Evolutionary conservation across 805 yeast species (phyloP).

Genomic region (Candida chilensis): DNA sequence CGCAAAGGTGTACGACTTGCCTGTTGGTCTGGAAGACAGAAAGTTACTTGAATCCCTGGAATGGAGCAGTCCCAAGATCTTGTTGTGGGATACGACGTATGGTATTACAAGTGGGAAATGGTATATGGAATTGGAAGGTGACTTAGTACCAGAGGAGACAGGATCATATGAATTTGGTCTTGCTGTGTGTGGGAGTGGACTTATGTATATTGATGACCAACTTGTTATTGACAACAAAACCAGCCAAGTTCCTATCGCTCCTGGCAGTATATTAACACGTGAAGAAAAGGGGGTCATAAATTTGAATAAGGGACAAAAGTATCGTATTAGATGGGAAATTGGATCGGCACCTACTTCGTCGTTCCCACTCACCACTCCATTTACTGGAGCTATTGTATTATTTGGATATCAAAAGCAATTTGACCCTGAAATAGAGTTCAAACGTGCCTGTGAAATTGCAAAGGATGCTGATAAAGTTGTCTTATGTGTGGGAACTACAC

Average conservation of each 20-base stretch:
- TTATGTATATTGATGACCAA: conserved; percentile 40
- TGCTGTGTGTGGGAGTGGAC: conserved; percentile 44
- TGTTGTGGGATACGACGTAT: conserved; percentile 11
- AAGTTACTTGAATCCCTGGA: conserved; percentile 14
- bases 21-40: conserved; percentile 11
- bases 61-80: conserved; percentile 7
- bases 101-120: conserved; percentile 12
- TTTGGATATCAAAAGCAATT: conserved; percentile 5
- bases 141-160: conserved; percentile 34
- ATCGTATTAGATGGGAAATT: conserved; percentile 37
- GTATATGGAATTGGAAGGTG: conserved; percentile 34
- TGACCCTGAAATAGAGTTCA: conserved; percentile 10
- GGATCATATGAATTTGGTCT: conserved; percentile 45
- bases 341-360: conserved; percentile 37
- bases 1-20: conserved; percentile 14
- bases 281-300: conserved; percentile 31
- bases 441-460: conserved; percentile 39
- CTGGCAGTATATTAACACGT: conserved; percentile 31
- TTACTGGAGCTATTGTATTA: no score
- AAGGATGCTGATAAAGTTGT: conserved; percentile 42
- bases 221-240: conserved; percentile 49
- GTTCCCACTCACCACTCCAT: no score
- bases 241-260: conserved; percentile 34
- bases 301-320: conserved; percentile 32
- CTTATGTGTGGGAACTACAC: conserved; percentile 39